Base-by-base conservation (phyloP, 495 filamentous ascomycete species). In the Penicillium soppii region DNA sequence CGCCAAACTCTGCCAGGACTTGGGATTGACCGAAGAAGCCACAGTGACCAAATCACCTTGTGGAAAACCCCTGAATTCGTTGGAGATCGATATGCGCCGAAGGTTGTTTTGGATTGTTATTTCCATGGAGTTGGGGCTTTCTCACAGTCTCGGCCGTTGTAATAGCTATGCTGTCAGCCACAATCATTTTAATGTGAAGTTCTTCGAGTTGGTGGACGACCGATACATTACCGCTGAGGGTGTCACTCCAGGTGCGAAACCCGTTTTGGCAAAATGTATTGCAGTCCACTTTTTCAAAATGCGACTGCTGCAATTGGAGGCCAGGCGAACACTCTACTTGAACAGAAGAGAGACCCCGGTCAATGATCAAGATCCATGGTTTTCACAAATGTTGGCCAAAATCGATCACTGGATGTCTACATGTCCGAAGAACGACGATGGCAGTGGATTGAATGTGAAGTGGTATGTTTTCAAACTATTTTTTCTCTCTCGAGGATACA, bases 241-340 rank as follows among this genome's bases (percentile, higher is more conserved):
- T 7, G 85, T 96, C 39, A 68, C 78, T 15, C 79, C 82, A 1
- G 89, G 81, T 1, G 72, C 74, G 10, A 84, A 81, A 19, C 79
- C 79, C 1, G 84, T 86, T 20, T 71, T 90, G 39, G 86, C 84
- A 66, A 97, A 97, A 68, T 79, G 88, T 56, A 83, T 95, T 16
- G 83, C 89, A 7, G 91, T 96, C 50, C 92, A 97, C 67, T 95
- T 94, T 56, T 90, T 90, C 69, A 88, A 87, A 61, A 96, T 97
- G 92, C 81, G 90, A 47, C 68, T 94, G 25, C 69, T 94, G 5
- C 92, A 96, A 63, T 80, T 90, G 10, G 92, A 97, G 67, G 91
- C 92, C 36, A 76, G 92, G 36, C 81, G 89, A 45, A 83, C 81
- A 9, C 78, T 97, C 1, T 97, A 97, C 62, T 81, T 90, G 47